phyloP scores from a whole-genome alignment of 2,329 filamentous ascomycete genomes.

The Aspergillus sp. region DNA sequence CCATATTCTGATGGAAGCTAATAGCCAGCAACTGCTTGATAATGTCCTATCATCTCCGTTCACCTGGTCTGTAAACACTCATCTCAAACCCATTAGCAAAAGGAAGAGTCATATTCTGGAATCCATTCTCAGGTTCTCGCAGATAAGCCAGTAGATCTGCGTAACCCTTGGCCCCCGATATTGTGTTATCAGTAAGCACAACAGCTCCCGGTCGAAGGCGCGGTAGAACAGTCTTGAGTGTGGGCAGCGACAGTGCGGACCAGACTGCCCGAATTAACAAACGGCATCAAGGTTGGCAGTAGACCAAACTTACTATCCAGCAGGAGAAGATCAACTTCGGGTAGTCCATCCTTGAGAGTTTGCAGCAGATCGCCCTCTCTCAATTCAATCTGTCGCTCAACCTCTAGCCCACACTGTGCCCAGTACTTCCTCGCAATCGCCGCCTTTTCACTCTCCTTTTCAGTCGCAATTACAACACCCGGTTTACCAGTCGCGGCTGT shows the following conservation, averaged over 20 bases:
- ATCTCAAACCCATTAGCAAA: conserved; percentile 52
- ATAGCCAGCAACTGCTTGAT: too few species aligned
- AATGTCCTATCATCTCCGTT: too few species aligned
- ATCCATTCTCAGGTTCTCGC: conserved; percentile 48
- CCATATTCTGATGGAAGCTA: too few species aligned
- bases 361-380: conserved; percentile 58
- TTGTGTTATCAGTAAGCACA: conserved; percentile 40
- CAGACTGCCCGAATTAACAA: conserved; percentile 32
- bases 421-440: conserved; percentile 53
- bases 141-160: conserved; percentile 50
- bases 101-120: conserved; percentile 51
- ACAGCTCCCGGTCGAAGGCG: conserved; percentile 36
- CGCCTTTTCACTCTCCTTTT: conserved; percentile 59
- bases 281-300: conserved; percentile 29
- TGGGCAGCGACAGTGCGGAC: conserved; percentile 38
- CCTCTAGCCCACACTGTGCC: conserved; percentile 50
- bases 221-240: conserved; percentile 37
- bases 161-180: conserved; percentile 31
- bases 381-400: conserved; percentile 55
- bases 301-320: conserved; percentile 57
- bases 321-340: conserved; percentile 57
- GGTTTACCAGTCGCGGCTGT: conserved; percentile 27
- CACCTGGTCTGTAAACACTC: conserved; percentile 34
- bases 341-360: conserved; percentile 51
- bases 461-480: conserved; percentile 59